These are phyloP conservation scores for Hericium coralloides DNA, from an alignment of 768 basidiomycete genomes.

Conservation along the genomic window DNA sequence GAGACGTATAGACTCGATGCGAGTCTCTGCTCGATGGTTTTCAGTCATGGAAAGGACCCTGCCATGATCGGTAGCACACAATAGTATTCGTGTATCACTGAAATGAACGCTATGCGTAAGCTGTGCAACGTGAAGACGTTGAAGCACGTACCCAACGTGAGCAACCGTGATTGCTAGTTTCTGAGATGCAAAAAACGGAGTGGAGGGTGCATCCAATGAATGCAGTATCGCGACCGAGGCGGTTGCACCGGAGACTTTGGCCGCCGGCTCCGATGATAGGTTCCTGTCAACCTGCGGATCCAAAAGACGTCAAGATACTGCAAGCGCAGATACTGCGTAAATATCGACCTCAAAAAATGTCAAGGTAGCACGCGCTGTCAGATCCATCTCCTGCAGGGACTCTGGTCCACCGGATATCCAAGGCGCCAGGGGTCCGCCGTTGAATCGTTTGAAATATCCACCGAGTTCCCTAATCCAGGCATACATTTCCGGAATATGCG, in stretches of 20 bases:
- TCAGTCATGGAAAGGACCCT: slow-evolving; percentile 83
- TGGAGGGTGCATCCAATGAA: slow-evolving; percentile 69
- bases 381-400: slow-evolving; percentile 36
- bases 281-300: slow-evolving; percentile 58
- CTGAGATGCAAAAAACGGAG: slow-evolving; percentile 77
- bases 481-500: slow-evolving; percentile 65
- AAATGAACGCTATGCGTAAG: neutral
- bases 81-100: slow-evolving; percentile 84
- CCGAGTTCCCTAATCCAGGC: slow-evolving; percentile 72
- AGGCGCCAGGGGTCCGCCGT: slow-evolving; percentile 66
- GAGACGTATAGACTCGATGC: slow-evolving; percentile 75
- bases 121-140: neutral
- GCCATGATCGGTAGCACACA: slow-evolving; percentile 70
- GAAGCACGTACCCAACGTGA: slow-evolving; percentile 69
- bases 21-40: slow-evolving; percentile 90
- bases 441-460: slow-evolving; percentile 88
- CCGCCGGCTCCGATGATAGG: slow-evolving; percentile 57
- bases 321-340: neutral
- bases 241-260: slow-evolving; percentile 79
- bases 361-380: slow-evolving; percentile 80
- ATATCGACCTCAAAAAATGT: slow-evolving; percentile 76
- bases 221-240: slow-evolving; percentile 90
- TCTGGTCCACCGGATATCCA: slow-evolving; percentile 36
- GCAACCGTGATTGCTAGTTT: slow-evolving; percentile 78
- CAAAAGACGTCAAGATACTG: neutral